phyloP scores from a whole-genome alignment of 805 yeast genomes.

The Ogataea pini region DNA sequence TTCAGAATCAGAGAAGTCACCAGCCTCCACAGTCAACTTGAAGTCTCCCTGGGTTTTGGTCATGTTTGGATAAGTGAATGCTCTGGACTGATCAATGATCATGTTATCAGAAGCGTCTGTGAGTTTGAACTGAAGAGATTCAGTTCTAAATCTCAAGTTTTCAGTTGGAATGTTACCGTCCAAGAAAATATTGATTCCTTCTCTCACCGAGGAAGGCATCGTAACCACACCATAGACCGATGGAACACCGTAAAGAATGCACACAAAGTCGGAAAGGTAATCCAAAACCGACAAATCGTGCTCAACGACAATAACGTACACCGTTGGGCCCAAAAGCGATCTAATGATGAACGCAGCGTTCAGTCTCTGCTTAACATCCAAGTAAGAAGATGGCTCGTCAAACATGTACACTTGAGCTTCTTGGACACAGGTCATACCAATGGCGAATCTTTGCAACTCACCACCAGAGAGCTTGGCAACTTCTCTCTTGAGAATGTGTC shows the following conservation, averaged over 20 bases:
- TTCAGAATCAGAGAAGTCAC: conserved; percentile 95
- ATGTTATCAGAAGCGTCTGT: conserved; percentile 84
- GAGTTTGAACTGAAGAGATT: conserved; percentile 89
- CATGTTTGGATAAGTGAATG: conserved; percentile 79
- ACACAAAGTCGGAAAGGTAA: conserved; percentile 93
- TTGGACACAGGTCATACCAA: conserved; percentile 96
- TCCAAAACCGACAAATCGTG: conserved; percentile 98
- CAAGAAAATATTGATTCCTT: conserved; percentile 97
- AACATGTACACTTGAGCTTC: conserved; percentile 96
- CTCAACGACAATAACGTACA: conserved; percentile 94
- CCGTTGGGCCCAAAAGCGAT: conserved; percentile 71
- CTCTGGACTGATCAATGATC: conserved; percentile 74
- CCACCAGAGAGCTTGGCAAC: conserved; percentile 94
- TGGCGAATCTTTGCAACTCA: conserved; percentile 96
- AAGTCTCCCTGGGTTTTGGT: conserved; percentile 94
- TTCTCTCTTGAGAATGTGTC: conserved; percentile 79
- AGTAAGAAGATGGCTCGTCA: conserved; percentile 97
- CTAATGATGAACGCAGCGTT: conserved; percentile 96
- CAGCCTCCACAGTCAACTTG: conserved; percentile 75
- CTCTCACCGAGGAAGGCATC: conserved; percentile 94
- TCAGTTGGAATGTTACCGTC: conserved; percentile 98
- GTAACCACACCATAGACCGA: conserved; percentile 99
- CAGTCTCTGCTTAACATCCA: conserved; percentile 98
- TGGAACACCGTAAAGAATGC: conserved; percentile 97
- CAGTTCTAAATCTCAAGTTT: conserved; percentile 95